Evolutionary conservation across 805 yeast genomes (phyloP).

Genomic region (Yarrowia sp.): DNA sequence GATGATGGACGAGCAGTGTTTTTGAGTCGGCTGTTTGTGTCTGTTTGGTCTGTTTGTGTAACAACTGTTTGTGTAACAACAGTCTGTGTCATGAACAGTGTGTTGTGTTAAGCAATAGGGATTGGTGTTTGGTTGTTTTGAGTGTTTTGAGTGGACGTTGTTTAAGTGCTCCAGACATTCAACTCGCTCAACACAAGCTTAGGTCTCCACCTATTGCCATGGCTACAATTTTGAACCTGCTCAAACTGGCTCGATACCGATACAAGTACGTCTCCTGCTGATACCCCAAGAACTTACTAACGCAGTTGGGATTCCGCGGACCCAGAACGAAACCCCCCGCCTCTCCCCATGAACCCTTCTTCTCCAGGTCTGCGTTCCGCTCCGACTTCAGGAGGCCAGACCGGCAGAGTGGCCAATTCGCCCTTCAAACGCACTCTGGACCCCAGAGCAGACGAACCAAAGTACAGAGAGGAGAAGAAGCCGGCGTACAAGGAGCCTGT

Average conservation of each 20-base stretch:
- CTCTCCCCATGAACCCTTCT: conserved; percentile 22
- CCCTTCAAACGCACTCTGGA: conserved; percentile 7
- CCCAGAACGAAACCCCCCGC: conserved; percentile 24
- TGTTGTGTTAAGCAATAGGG: too few species aligned
- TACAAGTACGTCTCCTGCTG: not conserved
- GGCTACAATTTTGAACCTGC: conserved; percentile 13
- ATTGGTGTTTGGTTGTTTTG: too few species aligned
- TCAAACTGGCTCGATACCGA: conserved; percentile 17
- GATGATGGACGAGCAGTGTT: not conserved
- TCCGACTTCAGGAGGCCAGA: conserved; percentile 12
- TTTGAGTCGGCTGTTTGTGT: not conserved
- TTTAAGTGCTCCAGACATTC: too few species aligned
- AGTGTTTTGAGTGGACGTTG: too few species aligned
- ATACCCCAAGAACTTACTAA: conserved; percentile 1
- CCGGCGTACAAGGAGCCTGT: too few species aligned
- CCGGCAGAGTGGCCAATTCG: not conserved
- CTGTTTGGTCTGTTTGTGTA: not conserved
- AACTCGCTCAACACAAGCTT: too few species aligned
- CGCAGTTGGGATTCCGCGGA: conserved; percentile 26
- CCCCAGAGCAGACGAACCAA: conserved; percentile 3
- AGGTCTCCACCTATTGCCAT: not conserved
- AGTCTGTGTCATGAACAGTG: too few species aligned
- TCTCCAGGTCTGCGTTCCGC: conserved; percentile 10
- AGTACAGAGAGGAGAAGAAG: too few species aligned
- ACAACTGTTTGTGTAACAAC: too few species aligned